A percentile compares a stretch with the other conserved stretches of the same genome.
phyloP scores from a whole-genome alignment of 345 rosid species.

The Odontarrhena argentea region DNA sequence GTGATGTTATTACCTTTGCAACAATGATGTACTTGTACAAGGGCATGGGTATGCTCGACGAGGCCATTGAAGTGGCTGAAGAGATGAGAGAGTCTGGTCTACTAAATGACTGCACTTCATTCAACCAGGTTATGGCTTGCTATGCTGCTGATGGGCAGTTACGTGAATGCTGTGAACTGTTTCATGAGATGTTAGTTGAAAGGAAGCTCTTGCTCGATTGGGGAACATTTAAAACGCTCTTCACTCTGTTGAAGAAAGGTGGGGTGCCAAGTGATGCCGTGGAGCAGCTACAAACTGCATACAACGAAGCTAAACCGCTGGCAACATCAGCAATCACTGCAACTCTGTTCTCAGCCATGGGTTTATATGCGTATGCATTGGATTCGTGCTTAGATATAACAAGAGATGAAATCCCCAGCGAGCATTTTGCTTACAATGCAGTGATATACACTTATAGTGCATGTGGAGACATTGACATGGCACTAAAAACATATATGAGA shows the following conservation, averaged over 20 bases:
- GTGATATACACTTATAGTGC: conserved; percentile 64
- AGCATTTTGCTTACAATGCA: conserved; percentile 66
- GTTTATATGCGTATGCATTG: conserved; percentile 62
- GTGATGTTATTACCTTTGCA: conserved; percentile 71
- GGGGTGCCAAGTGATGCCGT: conserved; percentile 76
- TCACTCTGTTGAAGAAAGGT: conserved; percentile 71
- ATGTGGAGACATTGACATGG: conserved; percentile 64
- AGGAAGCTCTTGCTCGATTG: conserved; percentile 62
- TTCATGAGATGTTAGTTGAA: conserved; percentile 65
- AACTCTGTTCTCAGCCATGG: conserved; percentile 66
- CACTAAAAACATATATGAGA: conserved; percentile 68
- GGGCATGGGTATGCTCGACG: conserved; percentile 81
- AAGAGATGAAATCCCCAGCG: conserved; percentile 47
- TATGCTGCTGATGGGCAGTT: conserved; percentile 70
- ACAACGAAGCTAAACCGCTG: conserved; percentile 64
- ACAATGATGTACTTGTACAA: conserved; percentile 84
- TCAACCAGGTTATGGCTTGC: conserved; percentile 76
- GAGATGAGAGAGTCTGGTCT: conserved; percentile 77
- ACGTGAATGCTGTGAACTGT: conserved; percentile 64
- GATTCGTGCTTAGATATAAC: conserved; percentile 52
- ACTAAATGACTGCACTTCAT: conserved; percentile 61
- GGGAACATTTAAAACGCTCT: conserved; percentile 64
- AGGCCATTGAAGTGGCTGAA: conserved; percentile 80
- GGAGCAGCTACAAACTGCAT: conserved; percentile 65
- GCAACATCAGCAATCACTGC: conserved; percentile 64